Base-by-base conservation (phyloP, 306 rosid genomes). In the Fagus crenata region DNA sequence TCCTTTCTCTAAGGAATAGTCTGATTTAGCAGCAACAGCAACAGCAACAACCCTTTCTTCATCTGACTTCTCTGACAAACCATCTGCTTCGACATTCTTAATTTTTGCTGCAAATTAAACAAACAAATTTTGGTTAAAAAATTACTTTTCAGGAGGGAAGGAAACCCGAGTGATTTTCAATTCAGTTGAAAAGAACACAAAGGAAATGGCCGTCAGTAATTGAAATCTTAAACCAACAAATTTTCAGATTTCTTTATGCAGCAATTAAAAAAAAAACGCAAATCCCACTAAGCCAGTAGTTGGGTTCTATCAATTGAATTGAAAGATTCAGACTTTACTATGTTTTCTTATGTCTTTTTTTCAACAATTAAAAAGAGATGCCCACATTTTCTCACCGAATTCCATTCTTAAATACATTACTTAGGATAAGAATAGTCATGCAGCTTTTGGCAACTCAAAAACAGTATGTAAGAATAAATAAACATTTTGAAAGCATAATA, bases 51-150 rank as follows among this genome's bases (percentile, higher is more conserved):
- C 80, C 79, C 76, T 80, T 64, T 87, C 92, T 79, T 92, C 97
- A 36, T 89, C 99, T 6, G 89, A 86, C 41, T 84, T 83, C 81
- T 84, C 90, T 49, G 90, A 88, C 75, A 85, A 73, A 81, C 78
- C 67, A 49, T 89, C 93, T 73, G 84, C 92, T 17, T 82, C 96
- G 72, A 71, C 82, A 81, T 85, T 86, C 76, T 86, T 83, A 68
- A 65, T 78, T 80, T 89, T 92, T 17, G 93, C 99, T 96, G 91
- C 82, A 69, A 87, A 77, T 60, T 14, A 32, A 58, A 84, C 39
- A 36, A 40, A 61, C 72, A 80, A 14, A 74, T 36, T 49, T 69
- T 53, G 76, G 73, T 53, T 46, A 84, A 53, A 76, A 36, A 4
- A 33, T 35, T 4, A 61, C 51, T 46, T 5, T 14, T 13, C 11